These are phyloP conservation scores for Leccinum pachyderme DNA, from an alignment of 1,284 basidiomycete genomes.

Conservation along the genomic window DNA sequence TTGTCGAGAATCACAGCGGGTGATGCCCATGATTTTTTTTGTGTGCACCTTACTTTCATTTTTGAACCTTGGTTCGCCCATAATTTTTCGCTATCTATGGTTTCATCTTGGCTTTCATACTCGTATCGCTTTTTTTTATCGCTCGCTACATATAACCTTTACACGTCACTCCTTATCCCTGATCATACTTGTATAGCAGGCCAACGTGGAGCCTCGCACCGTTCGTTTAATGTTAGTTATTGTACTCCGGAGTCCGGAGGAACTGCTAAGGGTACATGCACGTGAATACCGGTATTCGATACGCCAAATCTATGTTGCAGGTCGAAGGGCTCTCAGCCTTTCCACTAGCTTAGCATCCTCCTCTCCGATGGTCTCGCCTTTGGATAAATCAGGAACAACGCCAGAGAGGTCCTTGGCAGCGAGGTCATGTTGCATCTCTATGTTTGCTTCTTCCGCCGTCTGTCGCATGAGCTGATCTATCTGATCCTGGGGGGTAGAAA, in stretches of 20 bases:
- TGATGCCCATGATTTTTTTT: slow-evolving; percentile 12
- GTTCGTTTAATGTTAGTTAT: slow-evolving; percentile 15
- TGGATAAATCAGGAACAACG: slow-evolving; percentile 51
- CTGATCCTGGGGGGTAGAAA: slow-evolving; percentile 95
- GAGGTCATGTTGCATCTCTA: slow-evolving; percentile 92
- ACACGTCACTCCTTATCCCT: slow-evolving; percentile 14
- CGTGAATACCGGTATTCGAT: background rate
- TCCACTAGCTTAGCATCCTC: slow-evolving; percentile 83
- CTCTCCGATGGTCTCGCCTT: slow-evolving; percentile 61
- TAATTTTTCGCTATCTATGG: slow-evolving; percentile 32
- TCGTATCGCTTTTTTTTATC: slow-evolving; percentile 20
- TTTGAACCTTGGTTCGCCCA: slow-evolving; percentile 14
- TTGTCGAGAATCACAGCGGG: slow-evolving; percentile 46
- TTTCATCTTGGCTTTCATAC: slow-evolving; percentile 14
- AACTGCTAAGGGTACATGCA: slow-evolving; percentile 14
- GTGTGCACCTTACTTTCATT: slow-evolving; percentile 1
- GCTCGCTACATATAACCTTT: slow-evolving; percentile 8
- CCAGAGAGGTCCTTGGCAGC: slow-evolving; percentile 60
- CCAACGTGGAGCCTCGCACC: slow-evolving; percentile 3
- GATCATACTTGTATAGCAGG: background rate
- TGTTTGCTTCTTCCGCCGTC: slow-evolving; percentile 96
- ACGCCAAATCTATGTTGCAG: slow-evolving; percentile 50
- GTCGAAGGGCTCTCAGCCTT: slow-evolving; percentile 76
- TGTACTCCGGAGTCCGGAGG: background rate
- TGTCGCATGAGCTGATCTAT: slow-evolving; percentile 91